Evolutionary conservation across 1,139 yeast genomes (phyloP), one percentile per base, ranked within the genome.

Genomic region (Scheffersomyces quercinus): DNA sequence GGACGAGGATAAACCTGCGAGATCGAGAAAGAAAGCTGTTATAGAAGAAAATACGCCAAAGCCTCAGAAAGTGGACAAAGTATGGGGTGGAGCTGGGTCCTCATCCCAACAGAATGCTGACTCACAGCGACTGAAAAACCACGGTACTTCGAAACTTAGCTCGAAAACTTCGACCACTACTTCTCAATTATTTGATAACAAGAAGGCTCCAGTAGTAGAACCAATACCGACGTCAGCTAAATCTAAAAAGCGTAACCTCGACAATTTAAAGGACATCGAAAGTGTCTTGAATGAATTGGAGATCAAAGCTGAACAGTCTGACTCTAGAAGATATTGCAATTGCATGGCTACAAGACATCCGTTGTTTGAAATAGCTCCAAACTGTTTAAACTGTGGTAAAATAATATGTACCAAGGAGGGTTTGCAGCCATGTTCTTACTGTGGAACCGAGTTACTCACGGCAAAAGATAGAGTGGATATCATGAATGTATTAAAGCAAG

Each of bases 311-410:
- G 49, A 41, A 28, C 13, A 44, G 8, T 50, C 44, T 16, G 44
- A 47, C 10, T 33, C 53, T 6, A 46, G 51, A 15, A 57, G 73
- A 26, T 54, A 51, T 5, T 95, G 99, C 59, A 79, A 85, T 50
- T 95, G 99, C 58, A 84, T 83, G 79, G 93, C 88, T 1, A 81
- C 87, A 2, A 72, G 87, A 46, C 99, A 95, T 59, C 96, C 97
- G 2, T 68, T 95, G 35, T 87, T 89, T 53, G 95, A 88, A 46
- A 77, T 88, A 46, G 93, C 95, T 0, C 99, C 99, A 0, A 95
- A 95, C 60, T 95, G 99, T 57, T 67, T 93, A 36, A 83, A 85
- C 46, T 95, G 99, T 64, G 99, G 99, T 9, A 89, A 90, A 60
- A 88, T 95, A 33, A 87, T 93, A 2, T 95, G 99, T 67, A 76